Evolutionary conservation across 306 rosid species (phyloP).

Genomic region (Gillenia trifoliata): DNA sequence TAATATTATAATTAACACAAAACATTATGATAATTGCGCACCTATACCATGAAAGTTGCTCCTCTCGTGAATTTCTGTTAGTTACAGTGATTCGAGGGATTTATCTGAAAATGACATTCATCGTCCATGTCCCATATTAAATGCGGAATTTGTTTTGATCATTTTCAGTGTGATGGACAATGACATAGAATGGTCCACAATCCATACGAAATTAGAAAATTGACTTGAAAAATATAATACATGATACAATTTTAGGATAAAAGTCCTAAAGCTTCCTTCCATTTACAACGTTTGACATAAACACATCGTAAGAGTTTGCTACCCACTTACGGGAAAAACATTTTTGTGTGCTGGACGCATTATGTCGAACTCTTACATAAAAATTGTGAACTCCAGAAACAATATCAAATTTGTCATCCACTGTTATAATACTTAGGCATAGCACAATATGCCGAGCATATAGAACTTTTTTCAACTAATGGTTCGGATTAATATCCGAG

Average conservation of each 20-base stretch:
- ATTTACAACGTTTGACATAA: too few species aligned
- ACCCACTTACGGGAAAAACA: background rate
- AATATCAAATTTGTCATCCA: too few species aligned
- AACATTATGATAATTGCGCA: background rate
- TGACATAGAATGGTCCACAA: background rate
- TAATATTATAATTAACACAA: too few species aligned
- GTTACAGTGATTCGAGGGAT: background rate
- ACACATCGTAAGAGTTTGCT: too few species aligned
- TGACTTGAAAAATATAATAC: background rate
- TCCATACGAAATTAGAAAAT: background rate
- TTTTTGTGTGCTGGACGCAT: background rate
- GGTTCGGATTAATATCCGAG: background rate
- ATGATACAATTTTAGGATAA: background rate
- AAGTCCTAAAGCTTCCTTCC: background rate
- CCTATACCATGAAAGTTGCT: too few species aligned
- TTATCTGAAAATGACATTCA: background rate
- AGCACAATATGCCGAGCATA: too few species aligned
- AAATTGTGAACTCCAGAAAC: too few species aligned
- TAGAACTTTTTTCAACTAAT: too few species aligned
- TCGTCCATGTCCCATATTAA: background rate
- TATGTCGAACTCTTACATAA: too few species aligned
- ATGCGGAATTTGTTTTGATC: background rate
- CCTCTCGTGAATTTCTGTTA: background rate
- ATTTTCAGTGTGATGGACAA: background rate
- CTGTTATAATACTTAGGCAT: too few species aligned